Evolutionary conservation across 352 stramenopile species (phyloP), one percentile per base, ranked within the genome.

Genomic region (Phytophthora pinifolia): DNA sequence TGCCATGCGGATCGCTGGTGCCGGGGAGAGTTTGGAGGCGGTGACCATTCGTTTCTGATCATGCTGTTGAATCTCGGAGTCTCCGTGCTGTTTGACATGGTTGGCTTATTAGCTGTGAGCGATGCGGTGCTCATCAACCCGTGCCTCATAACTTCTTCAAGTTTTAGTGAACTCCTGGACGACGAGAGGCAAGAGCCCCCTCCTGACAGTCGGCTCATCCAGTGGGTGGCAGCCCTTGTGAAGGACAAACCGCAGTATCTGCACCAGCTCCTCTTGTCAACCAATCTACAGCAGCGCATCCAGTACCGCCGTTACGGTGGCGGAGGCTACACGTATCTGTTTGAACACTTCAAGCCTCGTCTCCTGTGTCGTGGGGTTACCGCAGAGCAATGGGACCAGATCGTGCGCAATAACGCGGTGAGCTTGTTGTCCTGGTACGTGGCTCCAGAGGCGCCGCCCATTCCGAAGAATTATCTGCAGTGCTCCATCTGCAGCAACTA

Each of bases 1-100:
- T 91, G 79, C 38, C 82, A 92, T 17, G 72, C 68, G 0, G 82
- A 94, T 65, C 65, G 74, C n/a, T 92, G 79, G 76, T 77, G 67
- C 33, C 64, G 70, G 9, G 64, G 54, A 18, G 4, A 41, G 12
- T 30, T 47, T 25, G 25, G 50, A n/a, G 53, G 51, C 0, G 12
- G 22, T 15, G 58, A 37, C 0, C 45, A 49, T 14, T 10, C 39
- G 8, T 88, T 89, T 59, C 52, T 92, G 4, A 35, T 73, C 12
- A 50, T 62, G 13, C 9, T 92, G 8, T 56, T 78, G 9, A 31
- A 49, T 9, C 51, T 74, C 1, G 67, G 74, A 1, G 65, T 91
- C 2, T 60, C 65, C 0, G 44, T 94, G 17, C 65, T 83, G 13
- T 92, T 94, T 51, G 60, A 86, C 39, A 67, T 84, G 66, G 45